These are phyloP conservation scores for Ziziphus jujuba DNA, from an alignment of 306 rosid genomes.

Conservation along the genomic window DNA sequence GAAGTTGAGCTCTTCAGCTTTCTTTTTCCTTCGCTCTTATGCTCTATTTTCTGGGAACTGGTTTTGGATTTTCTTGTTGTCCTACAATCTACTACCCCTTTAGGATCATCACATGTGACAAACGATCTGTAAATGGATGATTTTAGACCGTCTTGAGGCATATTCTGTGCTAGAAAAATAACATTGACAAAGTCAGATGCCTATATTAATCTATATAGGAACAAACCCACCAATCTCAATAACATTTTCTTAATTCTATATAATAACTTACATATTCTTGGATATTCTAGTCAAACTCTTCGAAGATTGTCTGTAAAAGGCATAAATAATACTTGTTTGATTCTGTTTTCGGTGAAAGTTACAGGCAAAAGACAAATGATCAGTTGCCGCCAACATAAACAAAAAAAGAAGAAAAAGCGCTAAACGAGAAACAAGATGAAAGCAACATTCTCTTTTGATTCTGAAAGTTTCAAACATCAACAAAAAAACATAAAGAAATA, in stretches of 20 bases:
- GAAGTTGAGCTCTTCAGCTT: conserved; percentile 33
- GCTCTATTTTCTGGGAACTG: conserved; percentile 48
- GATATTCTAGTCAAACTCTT: conserved; percentile 22
- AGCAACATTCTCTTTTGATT: conserved; percentile 28
- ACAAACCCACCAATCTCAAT: conserved; percentile 15
- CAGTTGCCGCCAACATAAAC: conserved; percentile 33
- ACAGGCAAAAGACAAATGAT: conserved; percentile 37
- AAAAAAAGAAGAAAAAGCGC: conserved; percentile 19
- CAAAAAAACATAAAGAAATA: no score
- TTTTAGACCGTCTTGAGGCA: conserved; percentile 51
- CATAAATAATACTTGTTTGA: conserved; percentile 40
- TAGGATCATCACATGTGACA: conserved; percentile 87
- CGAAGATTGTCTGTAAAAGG: conserved; percentile 48
- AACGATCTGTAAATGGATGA: conserved; percentile 72
- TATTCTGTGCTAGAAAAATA: conserved; percentile 49
- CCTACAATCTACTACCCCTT: conserved; percentile 82
- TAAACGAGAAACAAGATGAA: conserved; percentile 4
- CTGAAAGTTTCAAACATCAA: conserved; percentile 31
- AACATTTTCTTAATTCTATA: background rate
- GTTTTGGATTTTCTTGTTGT: conserved; percentile 58
- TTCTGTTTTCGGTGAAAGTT: conserved; percentile 34
- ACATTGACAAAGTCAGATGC: conserved; percentile 42
- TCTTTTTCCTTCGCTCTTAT: conserved; percentile 43
- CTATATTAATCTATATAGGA: conserved; percentile 9
- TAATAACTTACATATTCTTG: conserved; percentile 41